These are phyloP conservation scores for Picea abies DNA, from an alignment of 83 land plant species.

Conservation along the genomic window DNA sequence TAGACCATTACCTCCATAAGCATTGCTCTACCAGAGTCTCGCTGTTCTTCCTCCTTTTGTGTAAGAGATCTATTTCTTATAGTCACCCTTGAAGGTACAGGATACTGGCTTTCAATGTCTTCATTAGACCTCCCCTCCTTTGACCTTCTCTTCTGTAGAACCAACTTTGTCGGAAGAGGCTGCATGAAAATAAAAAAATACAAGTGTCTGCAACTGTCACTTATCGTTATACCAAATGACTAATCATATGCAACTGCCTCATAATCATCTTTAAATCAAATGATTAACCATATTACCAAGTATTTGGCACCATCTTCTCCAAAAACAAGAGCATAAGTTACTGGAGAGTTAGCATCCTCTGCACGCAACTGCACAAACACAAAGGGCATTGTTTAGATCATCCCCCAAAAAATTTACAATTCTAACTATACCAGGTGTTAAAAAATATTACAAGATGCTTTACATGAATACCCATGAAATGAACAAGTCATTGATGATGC, in stretches of 20 bases:
- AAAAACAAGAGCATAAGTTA: slow-evolving; percentile 79
- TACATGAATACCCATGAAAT: neutral
- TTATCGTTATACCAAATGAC: neutral
- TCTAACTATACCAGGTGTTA: neutral
- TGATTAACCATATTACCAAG: slow-evolving; percentile 52
- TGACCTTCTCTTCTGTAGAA: slow-evolving; percentile 89
- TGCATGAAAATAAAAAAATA: slow-evolving; percentile 32
- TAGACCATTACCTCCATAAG: slow-evolving; percentile 2
- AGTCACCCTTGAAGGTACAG: slow-evolving; percentile 79
- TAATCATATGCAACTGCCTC: neutral
- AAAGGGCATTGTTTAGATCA: neutral
- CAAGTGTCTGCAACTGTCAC: slow-evolving; percentile 5
- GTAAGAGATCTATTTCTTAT: slow-evolving; percentile 49
- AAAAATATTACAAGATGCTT: neutral
- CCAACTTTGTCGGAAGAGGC: slow-evolving; percentile 86
- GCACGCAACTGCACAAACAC: slow-evolving; percentile 59
- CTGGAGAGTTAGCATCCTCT: slow-evolving; percentile 72
- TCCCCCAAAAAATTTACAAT: neutral
- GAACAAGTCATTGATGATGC: neutral
- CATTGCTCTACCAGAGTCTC: slow-evolving; percentile 13
- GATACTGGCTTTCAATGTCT: slow-evolving; percentile 76
- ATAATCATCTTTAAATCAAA: neutral
- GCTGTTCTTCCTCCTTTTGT: slow-evolving; percentile 43
- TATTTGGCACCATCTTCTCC: slow-evolving; percentile 74
- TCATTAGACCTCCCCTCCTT: slow-evolving; percentile 88